phyloP scores from a whole-genome alignment of 2,329 filamentous ascomycete species.

The Xylaria sp. region DNA sequence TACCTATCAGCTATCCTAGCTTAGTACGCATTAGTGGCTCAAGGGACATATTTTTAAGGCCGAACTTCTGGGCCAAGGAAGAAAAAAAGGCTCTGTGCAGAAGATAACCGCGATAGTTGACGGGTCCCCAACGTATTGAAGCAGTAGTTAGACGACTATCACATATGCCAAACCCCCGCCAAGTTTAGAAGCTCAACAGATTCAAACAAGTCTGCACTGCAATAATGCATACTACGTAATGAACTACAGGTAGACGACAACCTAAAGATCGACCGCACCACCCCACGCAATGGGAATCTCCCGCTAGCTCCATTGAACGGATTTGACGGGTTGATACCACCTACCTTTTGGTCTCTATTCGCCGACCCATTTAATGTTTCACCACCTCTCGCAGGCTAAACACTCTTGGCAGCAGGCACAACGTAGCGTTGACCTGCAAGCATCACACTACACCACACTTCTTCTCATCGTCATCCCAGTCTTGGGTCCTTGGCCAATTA shows the following conservation, averaged over 20 bases:
- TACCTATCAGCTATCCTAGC: background rate
- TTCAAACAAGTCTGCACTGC: background rate
- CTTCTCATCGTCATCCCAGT: background rate
- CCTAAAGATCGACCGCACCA: slow-evolving; percentile 12
- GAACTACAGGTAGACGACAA: no score
- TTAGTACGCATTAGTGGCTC: background rate
- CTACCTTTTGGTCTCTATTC: slow-evolving; percentile 16
- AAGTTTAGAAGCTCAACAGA: background rate
- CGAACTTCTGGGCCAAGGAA: background rate
- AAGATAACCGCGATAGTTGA: background rate
- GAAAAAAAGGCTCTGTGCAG: background rate
- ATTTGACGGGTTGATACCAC: slow-evolving; percentile 12
- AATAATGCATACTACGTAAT: background rate
- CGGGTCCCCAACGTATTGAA: background rate
- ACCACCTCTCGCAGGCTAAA: slow-evolving; percentile 22
- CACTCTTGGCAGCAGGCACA: slow-evolving; percentile 18
- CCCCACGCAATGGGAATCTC: slow-evolving; percentile 18
- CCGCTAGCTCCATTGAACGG: slow-evolving; percentile 10
- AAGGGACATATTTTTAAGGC: slow-evolving; percentile 6
- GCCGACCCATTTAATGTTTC: slow-evolving; percentile 8
- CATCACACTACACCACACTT: background rate
- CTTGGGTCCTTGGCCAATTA: slow-evolving; percentile 6
- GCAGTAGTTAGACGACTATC: background rate
- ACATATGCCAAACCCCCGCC: background rate
- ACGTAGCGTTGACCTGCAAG: background rate